Percentiles rank a stretch among this genome's conserved stretches.
phyloP scores from a whole-genome alignment of 257 asterid species.

The Voacanga thouarsii region DNA sequence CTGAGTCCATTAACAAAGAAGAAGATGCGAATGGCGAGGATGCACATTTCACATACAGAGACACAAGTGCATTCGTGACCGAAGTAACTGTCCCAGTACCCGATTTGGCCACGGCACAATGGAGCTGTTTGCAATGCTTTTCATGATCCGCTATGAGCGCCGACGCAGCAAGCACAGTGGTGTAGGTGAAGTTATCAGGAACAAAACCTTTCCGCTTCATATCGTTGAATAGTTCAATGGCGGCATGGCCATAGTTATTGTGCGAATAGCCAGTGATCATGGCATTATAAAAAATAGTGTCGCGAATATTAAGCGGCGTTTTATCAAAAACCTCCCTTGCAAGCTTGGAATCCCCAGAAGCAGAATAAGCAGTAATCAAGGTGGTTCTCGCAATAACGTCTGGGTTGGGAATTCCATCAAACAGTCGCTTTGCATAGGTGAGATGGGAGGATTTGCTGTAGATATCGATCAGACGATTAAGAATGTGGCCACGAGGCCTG shows the following conservation, averaged over 20 bases:
- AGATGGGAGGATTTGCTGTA: constrained; percentile 50
- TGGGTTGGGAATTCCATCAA: constrained; percentile 64
- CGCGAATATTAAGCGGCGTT: constrained; percentile 49
- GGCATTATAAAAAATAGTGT: constrained; percentile 49
- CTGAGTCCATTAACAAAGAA: constrained; percentile 42
- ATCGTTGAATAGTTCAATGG: constrained; percentile 44
- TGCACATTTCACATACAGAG: constrained; percentile 63
- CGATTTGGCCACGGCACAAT: constrained; percentile 51
- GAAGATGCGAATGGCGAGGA: constrained; percentile 44
- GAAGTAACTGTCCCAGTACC: constrained; percentile 47
- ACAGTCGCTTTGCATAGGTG: constrained; percentile 49
- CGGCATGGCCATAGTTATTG: constrained; percentile 52
- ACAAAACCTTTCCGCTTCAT: constrained; percentile 41
- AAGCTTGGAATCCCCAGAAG: constrained; percentile 38
- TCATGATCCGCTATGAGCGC: constrained; percentile 54
- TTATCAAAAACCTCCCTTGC: constrained; percentile 44
- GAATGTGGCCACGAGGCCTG: constrained; percentile 48
- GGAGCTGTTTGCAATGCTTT: constrained; percentile 58
- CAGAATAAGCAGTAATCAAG: constrained; percentile 52
- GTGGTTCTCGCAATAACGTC: constrained; percentile 67
- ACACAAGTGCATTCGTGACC: constrained; percentile 57
- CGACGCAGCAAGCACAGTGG: constrained; percentile 54
- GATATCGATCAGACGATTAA: constrained; percentile 49
- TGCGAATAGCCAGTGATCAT: constrained; percentile 65
- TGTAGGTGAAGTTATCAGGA: constrained; percentile 54